Evolutionary conservation across 2,329 filamentous ascomycete species (phyloP), one percentile per base, ranked within the genome.

Genomic region (Graphium sp.): DNA sequence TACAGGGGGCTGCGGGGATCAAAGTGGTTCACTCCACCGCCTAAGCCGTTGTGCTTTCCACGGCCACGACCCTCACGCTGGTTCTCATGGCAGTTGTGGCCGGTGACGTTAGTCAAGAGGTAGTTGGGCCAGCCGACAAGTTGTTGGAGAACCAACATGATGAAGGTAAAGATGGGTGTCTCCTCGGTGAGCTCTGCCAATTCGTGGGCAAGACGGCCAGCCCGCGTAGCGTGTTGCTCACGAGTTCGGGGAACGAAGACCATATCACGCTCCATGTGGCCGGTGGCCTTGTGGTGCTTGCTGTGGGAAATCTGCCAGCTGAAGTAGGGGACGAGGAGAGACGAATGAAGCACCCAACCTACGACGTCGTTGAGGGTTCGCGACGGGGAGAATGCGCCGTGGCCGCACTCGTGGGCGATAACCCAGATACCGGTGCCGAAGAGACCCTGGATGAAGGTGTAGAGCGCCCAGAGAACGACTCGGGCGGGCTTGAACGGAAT

Each of bases 221-320:
- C 52, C 34, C 78, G 76, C 35, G 63, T 66, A 39, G 84, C 82
- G 46, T 80, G 85, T 49, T 79, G 59, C 40, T 89, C 73, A 34
- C 85, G 76, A 32, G 84, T 93, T 57, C 82, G 82, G 35, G 89
- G 89, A n/a, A 95, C 66, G 51, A 94, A 95, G 37, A 95, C 89
- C 89, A 98, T 98, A 58, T 98, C 89, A 41, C 87, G 82, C 58
- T 91, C 84, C 59, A 98, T 75, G 66, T 98, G 73, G 44, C 85
- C 89, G 22, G 89, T 98, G 38, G 85, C 84, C 70, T 95, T 95
- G 79, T 98, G 89, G 65, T 98, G 89, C 73, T 93, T 93, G 62
- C 83, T 80, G 62, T 98, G 89, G 40, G 84, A 93, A 57, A 95
- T 85, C 62, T 98, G 92, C 89, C 89, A 98, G 50, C 83, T 92